Conservation (phyloP, 331 rosid species). For the Malus hybrid region DNA sequence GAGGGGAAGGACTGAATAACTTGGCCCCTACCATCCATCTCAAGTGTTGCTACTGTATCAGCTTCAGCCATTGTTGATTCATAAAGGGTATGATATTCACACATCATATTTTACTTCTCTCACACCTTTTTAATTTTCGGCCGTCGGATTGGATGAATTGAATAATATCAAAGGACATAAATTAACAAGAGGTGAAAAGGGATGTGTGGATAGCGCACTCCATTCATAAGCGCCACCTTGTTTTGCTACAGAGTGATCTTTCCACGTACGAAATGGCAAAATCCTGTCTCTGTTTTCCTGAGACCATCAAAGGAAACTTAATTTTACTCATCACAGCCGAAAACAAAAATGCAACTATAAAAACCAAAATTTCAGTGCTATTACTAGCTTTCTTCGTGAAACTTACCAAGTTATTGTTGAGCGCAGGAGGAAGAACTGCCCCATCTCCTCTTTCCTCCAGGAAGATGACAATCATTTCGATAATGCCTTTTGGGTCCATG, state of each 20-base stretch:
- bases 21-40: constrained; percentile 57
- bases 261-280: constrained; percentile 80
- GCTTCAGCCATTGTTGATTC: constrained; percentile 84
- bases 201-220: too few relatives aligned
- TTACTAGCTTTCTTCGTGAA: neutral
- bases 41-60: constrained; percentile 52
- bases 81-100: constrained; percentile 19
- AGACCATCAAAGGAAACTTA: constrained; percentile 2
- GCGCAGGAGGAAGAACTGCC: constrained; percentile 35
- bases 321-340: neutral
- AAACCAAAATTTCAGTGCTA: neutral
- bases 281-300: constrained; percentile 51
- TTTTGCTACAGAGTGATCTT: constrained; percentile 72
- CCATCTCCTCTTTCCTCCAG: constrained; percentile 74
- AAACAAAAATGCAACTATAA: neutral
- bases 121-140: too few relatives aligned
- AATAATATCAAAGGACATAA: too few relatives aligned
- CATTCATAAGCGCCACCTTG: constrained; percentile 52
- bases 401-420: constrained; percentile 37
- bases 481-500: constrained; percentile 83
- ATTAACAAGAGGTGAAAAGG: too few relatives aligned
- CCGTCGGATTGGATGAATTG: too few relatives aligned
- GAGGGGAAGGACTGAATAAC: constrained; percentile 53
- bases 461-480: constrained; percentile 80
- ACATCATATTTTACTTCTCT: too few relatives aligned